Conservation (phyloP, 1,284 basidiomycete species). For the Melampsora americana region DNA sequence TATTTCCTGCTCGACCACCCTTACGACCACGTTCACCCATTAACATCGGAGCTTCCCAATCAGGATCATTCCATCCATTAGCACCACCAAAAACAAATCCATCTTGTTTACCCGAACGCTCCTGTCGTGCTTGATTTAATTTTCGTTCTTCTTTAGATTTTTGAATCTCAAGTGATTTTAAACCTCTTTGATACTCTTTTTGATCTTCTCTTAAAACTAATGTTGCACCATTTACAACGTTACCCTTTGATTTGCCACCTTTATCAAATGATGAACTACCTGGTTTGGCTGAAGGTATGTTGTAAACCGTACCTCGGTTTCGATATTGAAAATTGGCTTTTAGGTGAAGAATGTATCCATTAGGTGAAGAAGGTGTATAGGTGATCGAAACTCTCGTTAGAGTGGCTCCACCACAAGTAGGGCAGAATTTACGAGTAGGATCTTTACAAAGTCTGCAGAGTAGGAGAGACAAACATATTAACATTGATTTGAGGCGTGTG, state of each 20-base stretch:
- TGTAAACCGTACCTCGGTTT: conserved; percentile 84
- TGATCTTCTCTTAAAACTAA: conserved; percentile 88
- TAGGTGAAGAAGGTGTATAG: conserved; percentile 56
- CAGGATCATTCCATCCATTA: conserved; percentile 78
- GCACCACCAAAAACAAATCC: conserved; percentile 61
- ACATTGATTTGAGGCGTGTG: neutral
- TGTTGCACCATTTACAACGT: conserved; percentile 53
- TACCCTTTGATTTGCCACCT: conserved; percentile 45
- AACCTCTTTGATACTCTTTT: conserved; percentile 74
- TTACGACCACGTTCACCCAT: conserved; percentile 70
- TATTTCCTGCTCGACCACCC: conserved; percentile 62
- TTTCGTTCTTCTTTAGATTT: conserved; percentile 73
- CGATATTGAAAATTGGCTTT: conserved; percentile 94
- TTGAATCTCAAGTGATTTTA: conserved; percentile 69
- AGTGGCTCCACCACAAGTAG: conserved; percentile 90
- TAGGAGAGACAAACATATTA: conserved; percentile 2
- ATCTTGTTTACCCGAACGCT: conserved; percentile 52
- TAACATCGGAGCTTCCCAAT: conserved; percentile 69
- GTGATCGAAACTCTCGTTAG: conserved; percentile 86
- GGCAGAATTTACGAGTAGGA: conserved; percentile 90
- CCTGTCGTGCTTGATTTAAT: conserved; percentile 60
- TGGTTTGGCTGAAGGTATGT: conserved; percentile 85
- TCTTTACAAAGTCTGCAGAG: conserved; percentile 84
- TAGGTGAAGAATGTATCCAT: conserved; percentile 68
- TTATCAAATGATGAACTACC: conserved; percentile 70